These are phyloP conservation scores for Leishmania martiniquensis DNA, from an alignment of 208 protist species.

Conservation along the genomic window DNA sequence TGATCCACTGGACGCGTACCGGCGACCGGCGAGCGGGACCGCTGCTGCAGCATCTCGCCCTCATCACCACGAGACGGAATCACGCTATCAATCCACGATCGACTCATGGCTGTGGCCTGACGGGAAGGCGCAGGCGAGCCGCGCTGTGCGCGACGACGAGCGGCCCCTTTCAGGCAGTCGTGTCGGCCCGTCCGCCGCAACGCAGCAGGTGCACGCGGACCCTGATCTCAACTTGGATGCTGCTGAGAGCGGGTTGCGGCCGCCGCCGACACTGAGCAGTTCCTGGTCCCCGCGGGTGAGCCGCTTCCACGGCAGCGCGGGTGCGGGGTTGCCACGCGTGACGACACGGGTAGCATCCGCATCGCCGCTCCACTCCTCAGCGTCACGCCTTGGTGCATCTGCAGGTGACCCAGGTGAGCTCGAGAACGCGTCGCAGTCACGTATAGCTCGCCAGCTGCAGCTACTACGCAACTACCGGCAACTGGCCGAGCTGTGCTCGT, in stretches of 20 bases:
- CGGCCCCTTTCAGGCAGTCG: neutral
- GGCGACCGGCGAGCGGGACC: neutral
- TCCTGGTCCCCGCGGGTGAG: conserved; percentile 13
- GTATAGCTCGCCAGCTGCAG: conserved; percentile 68
- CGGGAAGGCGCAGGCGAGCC: neutral
- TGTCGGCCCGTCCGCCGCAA: conserved; percentile 3
- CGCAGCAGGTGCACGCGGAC: conserved; percentile 11
- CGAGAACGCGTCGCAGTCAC: conserved; percentile 44
- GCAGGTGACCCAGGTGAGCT: conserved; percentile 17
- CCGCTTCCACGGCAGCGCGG: conserved; percentile 13
- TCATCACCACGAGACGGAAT: conserved; percentile 5
- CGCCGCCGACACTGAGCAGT: conserved; percentile 15
- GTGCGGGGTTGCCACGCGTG: conserved; percentile 14
- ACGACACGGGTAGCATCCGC: conserved; percentile 15
- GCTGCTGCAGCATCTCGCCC: neutral
- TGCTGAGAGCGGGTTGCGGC: neutral
- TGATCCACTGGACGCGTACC: conserved; percentile 16
- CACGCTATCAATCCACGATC: conserved; percentile 23
- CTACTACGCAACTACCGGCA: conserved; percentile 73
- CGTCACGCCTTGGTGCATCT: conserved; percentile 1
- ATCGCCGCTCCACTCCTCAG: conserved; percentile 5
- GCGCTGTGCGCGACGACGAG: neutral
- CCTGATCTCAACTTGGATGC: neutral
- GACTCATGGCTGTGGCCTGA: conserved; percentile 27
- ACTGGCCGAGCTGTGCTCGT: conserved; percentile 55